A percentile compares a stretch with the other conserved stretches of the same genome.
These are phyloP conservation scores for Oleoguttula mirabilis DNA, from an alignment of 495 filamentous ascomycete species.

Conservation along the genomic window DNA sequence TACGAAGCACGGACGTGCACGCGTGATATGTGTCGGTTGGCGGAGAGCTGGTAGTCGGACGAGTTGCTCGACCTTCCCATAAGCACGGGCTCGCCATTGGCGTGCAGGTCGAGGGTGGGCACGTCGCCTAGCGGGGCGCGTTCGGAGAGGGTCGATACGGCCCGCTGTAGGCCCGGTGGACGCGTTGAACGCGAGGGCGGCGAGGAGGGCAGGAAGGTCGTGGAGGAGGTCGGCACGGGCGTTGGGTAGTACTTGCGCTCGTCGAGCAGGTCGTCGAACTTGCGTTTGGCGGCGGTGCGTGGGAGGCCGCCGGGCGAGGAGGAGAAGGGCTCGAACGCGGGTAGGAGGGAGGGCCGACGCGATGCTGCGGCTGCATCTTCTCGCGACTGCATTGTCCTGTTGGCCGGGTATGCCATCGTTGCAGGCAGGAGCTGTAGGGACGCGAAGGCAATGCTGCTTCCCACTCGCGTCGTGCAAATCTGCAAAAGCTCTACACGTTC, in stretches of 20 bases:
- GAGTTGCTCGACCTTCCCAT: conserved; percentile 91
- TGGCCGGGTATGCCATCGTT: conserved; percentile 7
- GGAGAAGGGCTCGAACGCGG: conserved; percentile 84
- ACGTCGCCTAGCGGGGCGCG: conserved; percentile 73
- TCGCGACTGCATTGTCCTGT: too few species aligned
- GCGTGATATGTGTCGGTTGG: conserved; percentile 82
- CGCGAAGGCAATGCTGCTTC: conserved; percentile 1
- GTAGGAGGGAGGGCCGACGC: conserved; percentile 55
- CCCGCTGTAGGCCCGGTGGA: conserved; percentile 43
- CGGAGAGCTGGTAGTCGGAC: conserved; percentile 80
- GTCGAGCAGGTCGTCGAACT: conserved; percentile 39
- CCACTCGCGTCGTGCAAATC: too few species aligned
- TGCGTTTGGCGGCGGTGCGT: conserved; percentile 38
- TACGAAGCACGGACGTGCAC: conserved; percentile 85
- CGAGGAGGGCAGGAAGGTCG: conserved; percentile 81
- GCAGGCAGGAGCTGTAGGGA: conserved; percentile 7
- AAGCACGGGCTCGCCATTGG: conserved; percentile 64
- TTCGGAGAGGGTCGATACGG: conserved; percentile 63
- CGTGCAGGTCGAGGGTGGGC: conserved; percentile 66
- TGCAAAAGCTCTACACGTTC: too few species aligned
- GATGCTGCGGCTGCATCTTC: conserved; percentile 1
- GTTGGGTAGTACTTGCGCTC: conserved; percentile 64
- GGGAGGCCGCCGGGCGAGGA: conserved; percentile 63
- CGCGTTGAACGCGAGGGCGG: conserved; percentile 47
- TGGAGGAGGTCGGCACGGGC: conserved; percentile 84